phyloP scores from a whole-genome alignment of 2,329 filamentous ascomycete species.

The Ophiostoma novo-ulmi region DNA sequence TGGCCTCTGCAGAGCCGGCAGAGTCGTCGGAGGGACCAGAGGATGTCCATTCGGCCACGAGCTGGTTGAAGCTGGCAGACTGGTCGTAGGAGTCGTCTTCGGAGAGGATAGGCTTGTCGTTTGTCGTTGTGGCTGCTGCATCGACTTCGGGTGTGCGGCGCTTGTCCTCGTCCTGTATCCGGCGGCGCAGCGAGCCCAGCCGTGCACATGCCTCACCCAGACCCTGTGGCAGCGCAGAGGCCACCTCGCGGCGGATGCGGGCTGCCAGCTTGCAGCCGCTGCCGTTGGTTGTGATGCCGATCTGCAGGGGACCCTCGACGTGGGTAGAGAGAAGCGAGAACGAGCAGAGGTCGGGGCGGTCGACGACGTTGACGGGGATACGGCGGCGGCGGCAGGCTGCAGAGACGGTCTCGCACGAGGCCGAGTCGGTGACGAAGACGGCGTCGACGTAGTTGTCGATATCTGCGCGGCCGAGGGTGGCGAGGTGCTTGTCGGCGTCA shows the following conservation, averaged over 20 bases:
- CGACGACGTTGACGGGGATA: slow-evolving; percentile 89
- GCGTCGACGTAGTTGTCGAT: slow-evolving; percentile 77
- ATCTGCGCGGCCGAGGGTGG: slow-evolving; percentile 71
- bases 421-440: slow-evolving; percentile 71
- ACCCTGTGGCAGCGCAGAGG: slow-evolving; percentile 67
- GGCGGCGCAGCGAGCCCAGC: slow-evolving; percentile 66
- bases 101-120: slow-evolving; percentile 31
- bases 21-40: slow-evolving; percentile 56
- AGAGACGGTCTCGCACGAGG: slow-evolving; percentile 49
- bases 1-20: background rate
- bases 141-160: background rate
- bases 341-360: slow-evolving; percentile 78
- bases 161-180: slow-evolving; percentile 48
- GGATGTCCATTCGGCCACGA: slow-evolving; percentile 52
- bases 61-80: slow-evolving; percentile 73
- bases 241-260: slow-evolving; percentile 81
- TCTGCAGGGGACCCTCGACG: slow-evolving; percentile 83
- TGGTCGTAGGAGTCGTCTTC: slow-evolving; percentile 63
- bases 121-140: slow-evolving; percentile 23
- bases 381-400: slow-evolving; percentile 69
- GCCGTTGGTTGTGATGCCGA: slow-evolving; percentile 93
- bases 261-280: slow-evolving; percentile 90
- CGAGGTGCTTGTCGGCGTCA: slow-evolving; percentile 60
- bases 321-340: slow-evolving; percentile 88
- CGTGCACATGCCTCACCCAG: slow-evolving; percentile 73